Evolutionary conservation across 208 protist genomes (phyloP), one percentile per base, ranked within the genome.

Genomic region (Leptomonas pyrrhocoris): DNA sequence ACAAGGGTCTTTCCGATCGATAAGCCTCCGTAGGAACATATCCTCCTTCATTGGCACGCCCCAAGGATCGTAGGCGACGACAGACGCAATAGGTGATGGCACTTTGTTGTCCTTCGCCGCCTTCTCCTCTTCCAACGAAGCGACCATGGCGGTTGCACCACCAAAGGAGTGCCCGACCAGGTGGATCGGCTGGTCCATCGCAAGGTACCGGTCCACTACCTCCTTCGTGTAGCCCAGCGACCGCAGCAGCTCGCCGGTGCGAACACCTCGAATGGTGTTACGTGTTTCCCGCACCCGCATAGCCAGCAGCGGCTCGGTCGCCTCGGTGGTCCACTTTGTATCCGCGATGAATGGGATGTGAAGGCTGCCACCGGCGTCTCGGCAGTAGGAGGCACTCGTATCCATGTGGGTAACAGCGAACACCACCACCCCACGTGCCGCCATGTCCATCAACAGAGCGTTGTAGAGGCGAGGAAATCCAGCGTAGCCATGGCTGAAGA

Each of bases 131-230:
- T 86, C 45, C 19, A 89, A 58, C 15, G 86, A 80, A 12, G 77
- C 43, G 18, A 73, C 76, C 34, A 96, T 67, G 11, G 65, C 85
- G 9, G 92, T 90, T 8, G 92, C 71, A 2, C 85, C 92, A 43
- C 92, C 92, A 68, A 96, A 96, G 42, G 91, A 96, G 68, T 96
- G 91, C 7, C 91, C 91, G 7, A 83, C 60, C 0, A 96, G 71
- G 43, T 81, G 66, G 4, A 92, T 36, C n/a, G 46, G 55, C 15
- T 62, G 68, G 9, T 73, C 38, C 28, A 43, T 19, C 15, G 34
- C 48, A 9, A 84, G 6, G 66, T 77, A 92, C 11, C 18, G 19
- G 1, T 74, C n/a, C 48, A 86, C 68, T n/a, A 87, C 76, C 9
- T 49, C 34, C 28, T 58, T 21, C 1, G 59, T 38, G 53, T 75